Evolutionary conservation across 1,284 basidiomycete genomes (phyloP), one percentile per base, ranked within the genome.

Genomic region (Waitea zeae): DNA sequence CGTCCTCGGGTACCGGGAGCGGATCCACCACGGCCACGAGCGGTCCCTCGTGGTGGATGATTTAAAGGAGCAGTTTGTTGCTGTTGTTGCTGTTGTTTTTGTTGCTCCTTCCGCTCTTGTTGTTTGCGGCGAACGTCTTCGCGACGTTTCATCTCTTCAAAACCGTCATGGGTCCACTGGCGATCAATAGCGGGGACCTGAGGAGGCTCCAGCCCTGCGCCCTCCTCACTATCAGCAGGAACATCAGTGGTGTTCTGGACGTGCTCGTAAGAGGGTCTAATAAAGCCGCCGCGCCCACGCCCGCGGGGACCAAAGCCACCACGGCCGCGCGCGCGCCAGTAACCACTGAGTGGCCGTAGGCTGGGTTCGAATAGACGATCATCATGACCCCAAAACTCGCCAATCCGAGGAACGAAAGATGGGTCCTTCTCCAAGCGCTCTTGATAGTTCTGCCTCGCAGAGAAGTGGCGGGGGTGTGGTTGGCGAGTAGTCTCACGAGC

Each of bases 371-470:
- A 56, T 41, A 78, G 57, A 33, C 87, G 74, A 51, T 90, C 84
- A 50, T 90, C 87, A 48, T 90, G 88, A 5, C 81, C 77, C 86
- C 84, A 92, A 48, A 90, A 92, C 41, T 78, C 76, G 39, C 87
- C 87, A 11, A 88, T 79, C 17, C 72, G 78, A 15, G 87, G 87
- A 19, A 84, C 78, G 48, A 76, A 86, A 1, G 83, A 81, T 1
- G 87, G 86, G 51, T 92, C 87, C 14, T 58, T 64, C 43, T 80
- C 77, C 17, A 87, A 59, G 20, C 75, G 70, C 39, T 80, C 66
- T 44, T 81, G 75, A 50, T 86, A 86, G 17, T 70, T 75, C 46
- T 83, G 77, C 30, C 77, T 73, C 27, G 70, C 76, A 17, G 67
- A 64, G 36, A 41, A 30, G 22, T 39, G 12, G 46, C 28, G 17